These are phyloP conservation scores for Trametes elegans DNA, from an alignment of 768 basidiomycete species.

Conservation along the genomic window DNA sequence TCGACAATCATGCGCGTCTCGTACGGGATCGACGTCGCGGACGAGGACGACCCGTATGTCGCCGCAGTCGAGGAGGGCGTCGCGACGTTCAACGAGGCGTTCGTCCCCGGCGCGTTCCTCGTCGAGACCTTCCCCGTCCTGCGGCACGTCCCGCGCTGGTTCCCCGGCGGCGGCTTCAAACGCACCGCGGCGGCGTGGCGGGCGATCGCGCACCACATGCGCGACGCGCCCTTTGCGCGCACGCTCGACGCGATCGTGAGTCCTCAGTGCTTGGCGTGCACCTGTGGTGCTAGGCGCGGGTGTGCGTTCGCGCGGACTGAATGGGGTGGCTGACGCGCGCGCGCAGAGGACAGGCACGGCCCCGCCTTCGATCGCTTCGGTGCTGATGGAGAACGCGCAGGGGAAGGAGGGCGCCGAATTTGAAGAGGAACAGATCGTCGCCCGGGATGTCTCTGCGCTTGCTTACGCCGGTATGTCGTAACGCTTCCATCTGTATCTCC, in stretches of 20 bases:
- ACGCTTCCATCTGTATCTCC: too few species aligned
- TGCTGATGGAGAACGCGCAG: conserved; percentile 5
- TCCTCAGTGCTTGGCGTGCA: background rate
- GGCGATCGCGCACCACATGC: conserved; percentile 11
- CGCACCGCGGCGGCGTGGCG: conserved; percentile 11
- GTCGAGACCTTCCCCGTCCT: conserved; percentile 29
- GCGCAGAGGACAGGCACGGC: conserved; percentile 6
- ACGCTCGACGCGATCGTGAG: conserved; percentile 14
- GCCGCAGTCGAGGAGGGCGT: conserved; percentile 14
- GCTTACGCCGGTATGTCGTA: conserved; percentile 19
- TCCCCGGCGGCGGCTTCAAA: conserved; percentile 20
- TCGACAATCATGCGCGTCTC: conserved; percentile 10
- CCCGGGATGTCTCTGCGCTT: conserved; percentile 12
- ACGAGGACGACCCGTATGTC: conserved; percentile 11
- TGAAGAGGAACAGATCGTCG: conserved; percentile 7
- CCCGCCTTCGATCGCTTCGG: conserved; percentile 1
- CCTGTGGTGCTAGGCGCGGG: too few species aligned
- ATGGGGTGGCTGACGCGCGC: too few species aligned
- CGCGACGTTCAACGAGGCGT: conserved; percentile 11
- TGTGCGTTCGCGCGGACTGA: too few species aligned
- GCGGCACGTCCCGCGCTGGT: conserved; percentile 15
- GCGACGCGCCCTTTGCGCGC: conserved; percentile 13
- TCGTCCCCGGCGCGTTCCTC: conserved; percentile 28
- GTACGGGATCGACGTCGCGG: conserved; percentile 14
- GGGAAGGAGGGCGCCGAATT: background rate